Conservation (phyloP, 805 yeast genomes). For the Ogataea paradorogensis region DNA sequence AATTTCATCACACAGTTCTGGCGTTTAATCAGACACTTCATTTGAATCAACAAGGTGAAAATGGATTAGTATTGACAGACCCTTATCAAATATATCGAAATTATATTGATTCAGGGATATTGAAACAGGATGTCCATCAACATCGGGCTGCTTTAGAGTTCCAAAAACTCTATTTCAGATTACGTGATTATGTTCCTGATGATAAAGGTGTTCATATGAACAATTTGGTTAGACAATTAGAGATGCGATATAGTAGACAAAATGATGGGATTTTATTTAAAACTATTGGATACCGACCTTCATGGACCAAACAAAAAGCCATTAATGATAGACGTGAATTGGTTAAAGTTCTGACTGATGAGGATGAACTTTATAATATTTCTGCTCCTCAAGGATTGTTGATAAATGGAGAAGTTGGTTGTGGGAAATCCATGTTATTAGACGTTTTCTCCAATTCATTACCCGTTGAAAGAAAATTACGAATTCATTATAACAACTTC, state of each 20-base stretch:
- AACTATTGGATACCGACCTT: slow-evolving; percentile 31
- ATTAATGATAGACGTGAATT: slow-evolving; percentile 35
- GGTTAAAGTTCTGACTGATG: slow-evolving; percentile 52
- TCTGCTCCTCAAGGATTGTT: slow-evolving; percentile 64
- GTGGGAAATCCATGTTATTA: slow-evolving; percentile 73
- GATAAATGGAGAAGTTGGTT: slow-evolving; percentile 66
- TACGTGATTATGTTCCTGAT: slow-evolving; percentile 59
- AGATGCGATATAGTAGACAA: slow-evolving; percentile 23
- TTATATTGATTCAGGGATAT: slow-evolving; percentile 47
- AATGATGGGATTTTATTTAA: slow-evolving; percentile 25
- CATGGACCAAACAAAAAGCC: slow-evolving; percentile 23
- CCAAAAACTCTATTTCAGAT: slow-evolving; percentile 55
- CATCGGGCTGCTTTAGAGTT: slow-evolving; percentile 60
- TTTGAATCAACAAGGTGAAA: not conserved
- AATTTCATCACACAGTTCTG: no score
- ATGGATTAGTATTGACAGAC: slow-evolving; percentile 43
- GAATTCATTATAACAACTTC: slow-evolving; percentile 72
- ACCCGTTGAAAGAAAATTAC: slow-evolving; percentile 59
- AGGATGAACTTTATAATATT: slow-evolving; percentile 53
- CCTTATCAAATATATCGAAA: slow-evolving; percentile 57
- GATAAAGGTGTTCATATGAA: slow-evolving; percentile 45
- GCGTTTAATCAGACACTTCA: no score
- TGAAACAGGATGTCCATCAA: slow-evolving; percentile 57
- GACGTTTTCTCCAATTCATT: slow-evolving; percentile 66
- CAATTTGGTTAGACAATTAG: slow-evolving; percentile 34